Percentiles rank a stretch among this genome's conserved stretches.
Conservation (phyloP, 345 rosid genomes). For the Sisymbrium irio region DNA sequence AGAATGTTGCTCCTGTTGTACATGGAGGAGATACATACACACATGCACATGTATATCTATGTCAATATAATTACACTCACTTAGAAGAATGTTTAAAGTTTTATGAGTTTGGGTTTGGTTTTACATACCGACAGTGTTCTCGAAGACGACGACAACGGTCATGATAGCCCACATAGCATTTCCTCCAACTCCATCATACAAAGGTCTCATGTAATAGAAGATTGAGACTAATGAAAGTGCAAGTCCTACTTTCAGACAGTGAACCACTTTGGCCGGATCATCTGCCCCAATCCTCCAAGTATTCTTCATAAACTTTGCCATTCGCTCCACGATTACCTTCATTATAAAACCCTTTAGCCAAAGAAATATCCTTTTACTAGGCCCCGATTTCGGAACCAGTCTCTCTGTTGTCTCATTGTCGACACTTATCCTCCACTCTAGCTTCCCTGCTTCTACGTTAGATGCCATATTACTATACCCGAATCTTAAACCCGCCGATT, state of each 20-base stretch:
- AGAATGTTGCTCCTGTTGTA: slow-evolving; percentile 67
- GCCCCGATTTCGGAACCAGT: slow-evolving; percentile 32
- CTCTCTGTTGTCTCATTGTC: slow-evolving; percentile 39
- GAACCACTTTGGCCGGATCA: slow-evolving; percentile 65
- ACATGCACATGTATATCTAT: too few species aligned
- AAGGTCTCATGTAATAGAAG: slow-evolving; percentile 69
- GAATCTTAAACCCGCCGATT: background rate
- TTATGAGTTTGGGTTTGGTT: slow-evolving; percentile 3
- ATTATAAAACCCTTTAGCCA: slow-evolving; percentile 32
- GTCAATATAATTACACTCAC: background rate
- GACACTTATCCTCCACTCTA: slow-evolving; percentile 63
- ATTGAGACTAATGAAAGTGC: slow-evolving; percentile 65
- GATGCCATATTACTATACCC: slow-evolving; percentile 28
- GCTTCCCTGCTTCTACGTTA: slow-evolving; percentile 38
- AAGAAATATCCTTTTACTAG: slow-evolving; percentile 24
- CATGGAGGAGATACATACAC: background rate
- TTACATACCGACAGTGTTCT: slow-evolving; percentile 56
- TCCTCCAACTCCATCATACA: slow-evolving; percentile 61
- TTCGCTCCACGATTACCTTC: slow-evolving; percentile 23
- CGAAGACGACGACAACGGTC: slow-evolving; percentile 79
- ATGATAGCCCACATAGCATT: slow-evolving; percentile 79
- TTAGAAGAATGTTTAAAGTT: background rate
- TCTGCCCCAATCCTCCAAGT: slow-evolving; percentile 61
- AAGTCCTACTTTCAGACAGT: slow-evolving; percentile 67
- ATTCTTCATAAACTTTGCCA: slow-evolving; percentile 36